phyloP scores from a whole-genome alignment of 1,139 yeast species.

The Hemisphaericaspora subhashii region DNA sequence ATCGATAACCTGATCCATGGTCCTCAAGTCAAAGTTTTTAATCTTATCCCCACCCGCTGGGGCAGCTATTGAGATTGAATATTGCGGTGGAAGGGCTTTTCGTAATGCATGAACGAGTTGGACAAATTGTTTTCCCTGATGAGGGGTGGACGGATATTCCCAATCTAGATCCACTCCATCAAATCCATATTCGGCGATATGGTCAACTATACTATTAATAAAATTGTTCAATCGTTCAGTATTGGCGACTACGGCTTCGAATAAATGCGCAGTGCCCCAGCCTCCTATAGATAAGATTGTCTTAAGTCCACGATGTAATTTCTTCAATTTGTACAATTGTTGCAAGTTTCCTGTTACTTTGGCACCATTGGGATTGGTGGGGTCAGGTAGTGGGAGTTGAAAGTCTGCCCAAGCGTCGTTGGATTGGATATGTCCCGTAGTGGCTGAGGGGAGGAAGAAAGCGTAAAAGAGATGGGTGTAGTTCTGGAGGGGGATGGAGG shows the following conservation, averaged over 20 bases:
- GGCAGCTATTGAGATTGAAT: conserved; percentile 67
- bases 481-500: conserved; percentile 56
- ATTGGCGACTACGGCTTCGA: conserved; percentile 47
- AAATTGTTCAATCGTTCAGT: conserved; percentile 43
- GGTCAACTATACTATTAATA: conserved; percentile 46
- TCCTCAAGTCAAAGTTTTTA: conserved; percentile 39
- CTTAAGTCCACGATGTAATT: conserved; percentile 49
- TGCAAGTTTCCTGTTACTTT: conserved; percentile 52
- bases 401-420: conserved; percentile 73
- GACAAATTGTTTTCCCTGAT: conserved; percentile 49
- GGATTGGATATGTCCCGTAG: conserved; percentile 52
- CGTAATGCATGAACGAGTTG: conserved; percentile 47
- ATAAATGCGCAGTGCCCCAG: conserved; percentile 63
- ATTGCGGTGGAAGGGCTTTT: conserved; percentile 26
- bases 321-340: conserved; percentile 54
- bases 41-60: conserved; percentile 63
- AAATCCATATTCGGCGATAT: conserved; percentile 58
- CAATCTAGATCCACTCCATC: conserved; percentile 95
- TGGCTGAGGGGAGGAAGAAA: conserved; percentile 58
- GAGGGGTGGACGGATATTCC: conserved; percentile 70
- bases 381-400: conserved; percentile 36
- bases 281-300: conserved; percentile 85
- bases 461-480: conserved; percentile 78
- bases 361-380: conserved; percentile 14
- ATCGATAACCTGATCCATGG: conserved; percentile 57